Base-by-base conservation (phyloP, 768 basidiomycete genomes). In the Cyclocybe cylindracea region DNA sequence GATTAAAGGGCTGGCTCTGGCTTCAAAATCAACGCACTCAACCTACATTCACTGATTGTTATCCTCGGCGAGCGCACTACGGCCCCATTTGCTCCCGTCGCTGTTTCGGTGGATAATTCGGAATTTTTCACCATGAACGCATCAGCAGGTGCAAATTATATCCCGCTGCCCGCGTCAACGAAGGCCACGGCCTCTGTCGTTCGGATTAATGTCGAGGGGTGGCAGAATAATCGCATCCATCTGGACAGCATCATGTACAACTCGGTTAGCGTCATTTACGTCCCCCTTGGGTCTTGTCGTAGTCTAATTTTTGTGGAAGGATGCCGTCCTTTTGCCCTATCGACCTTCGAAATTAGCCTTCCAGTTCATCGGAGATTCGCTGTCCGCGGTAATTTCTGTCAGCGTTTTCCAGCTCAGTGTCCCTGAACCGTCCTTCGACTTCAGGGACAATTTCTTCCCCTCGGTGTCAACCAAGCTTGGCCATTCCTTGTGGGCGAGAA, bases 161-260 rank as follows among this genome's bases (percentile, higher is more conserved):
- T 84, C 34, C 75, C 78, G 0, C 53, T 83, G 32, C 49, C 57
- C 4, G 10, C 45, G 1, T 24, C 46, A 33, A 16, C 54, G 10
- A 29, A 49, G 4, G 29, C 34, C 6, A 11, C 19, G 2, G 16
- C 64, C 4, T 66, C 64, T 10, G 66, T 76, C 10, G 69, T 82
- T 3, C 61, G 79, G 10, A 64, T 84, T 47, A 79, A 82, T 48
- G 77, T 75, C 5, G 74, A 82, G 53, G 82, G 82, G 14, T 84
- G 82, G 81, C 78, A 83, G 62, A 74, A 83, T 56, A 83, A 83
- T 57, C 73, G 79, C 7, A 73, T 83, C 44, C 77, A 83, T 54
- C 65, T 84, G 5, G 73, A 81, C 58, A 74, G 68, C 36, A 67
- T 84, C 39, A 59, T 57, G 2, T 45, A 83, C 5, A 82, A 83